These are phyloP conservation scores for Deinandra increscens DNA, from an alignment of 129 eudicot genomes.

Conservation along the genomic window DNA sequence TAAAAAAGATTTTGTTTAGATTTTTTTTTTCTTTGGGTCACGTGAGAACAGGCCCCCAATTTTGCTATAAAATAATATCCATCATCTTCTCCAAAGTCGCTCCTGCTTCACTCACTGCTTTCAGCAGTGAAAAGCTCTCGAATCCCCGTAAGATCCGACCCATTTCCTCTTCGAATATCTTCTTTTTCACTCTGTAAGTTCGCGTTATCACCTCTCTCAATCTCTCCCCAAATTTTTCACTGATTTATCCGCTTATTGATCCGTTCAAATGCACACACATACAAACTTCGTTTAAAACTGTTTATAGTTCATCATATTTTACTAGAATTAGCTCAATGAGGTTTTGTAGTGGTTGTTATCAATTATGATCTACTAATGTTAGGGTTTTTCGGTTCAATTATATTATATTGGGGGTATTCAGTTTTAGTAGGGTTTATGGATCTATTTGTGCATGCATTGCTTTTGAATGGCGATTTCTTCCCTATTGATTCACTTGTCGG, in stretches of 20 bases:
- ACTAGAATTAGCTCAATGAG: neutral
- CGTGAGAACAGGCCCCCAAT: slow-evolving; percentile 26
- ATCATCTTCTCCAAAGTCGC: slow-evolving; percentile 33
- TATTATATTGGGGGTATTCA: neutral
- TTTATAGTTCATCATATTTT: neutral
- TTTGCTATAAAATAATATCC: slow-evolving; percentile 35
- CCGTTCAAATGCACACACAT: slow-evolving; percentile 6
- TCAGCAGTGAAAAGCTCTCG: slow-evolving; percentile 28
- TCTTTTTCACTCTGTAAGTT: neutral
- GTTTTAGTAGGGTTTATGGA: slow-evolving; percentile 11
- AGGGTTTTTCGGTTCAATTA: slow-evolving; percentile 20
- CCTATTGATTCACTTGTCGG: neutral
- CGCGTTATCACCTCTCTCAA: slow-evolving; percentile 1
- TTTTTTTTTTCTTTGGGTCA: neutral
- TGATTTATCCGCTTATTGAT: neutral
- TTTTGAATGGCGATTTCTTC: neutral
- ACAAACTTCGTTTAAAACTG: neutral
- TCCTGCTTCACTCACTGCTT: slow-evolving; percentile 35
- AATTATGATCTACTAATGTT: slow-evolving; percentile 6
- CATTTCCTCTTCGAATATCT: slow-evolving; percentile 15
- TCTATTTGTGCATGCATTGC: slow-evolving; percentile 28
- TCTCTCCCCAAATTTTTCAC: neutral
- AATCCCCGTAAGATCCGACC: slow-evolving; percentile 29
- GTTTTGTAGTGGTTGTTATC: neutral
- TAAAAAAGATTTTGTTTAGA: neutral